phyloP scores from a whole-genome alignment of 2,329 filamentous ascomycete genomes.

The Fusarium euwallaceae region DNA sequence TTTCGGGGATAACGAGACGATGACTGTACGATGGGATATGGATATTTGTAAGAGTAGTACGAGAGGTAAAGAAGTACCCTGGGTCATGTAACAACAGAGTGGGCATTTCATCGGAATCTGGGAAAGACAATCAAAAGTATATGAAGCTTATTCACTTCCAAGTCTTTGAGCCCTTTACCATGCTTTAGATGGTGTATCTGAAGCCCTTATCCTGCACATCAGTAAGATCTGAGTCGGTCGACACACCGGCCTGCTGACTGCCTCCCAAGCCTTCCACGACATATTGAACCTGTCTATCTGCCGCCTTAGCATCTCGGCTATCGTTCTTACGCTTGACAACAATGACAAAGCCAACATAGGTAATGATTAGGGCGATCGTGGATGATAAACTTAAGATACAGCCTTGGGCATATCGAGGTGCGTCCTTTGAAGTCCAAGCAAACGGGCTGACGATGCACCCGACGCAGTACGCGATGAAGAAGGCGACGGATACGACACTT shows the following conservation, averaged over 20 bases:
- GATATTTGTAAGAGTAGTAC: background rate
- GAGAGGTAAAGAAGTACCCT: background rate
- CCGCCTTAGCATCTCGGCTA: background rate
- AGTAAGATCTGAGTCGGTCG: background rate
- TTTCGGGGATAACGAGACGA: background rate
- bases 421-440: slow-evolving; percentile 56
- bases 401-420: slow-evolving; percentile 60
- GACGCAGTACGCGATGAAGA: slow-evolving; percentile 64
- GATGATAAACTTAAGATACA: slow-evolving; percentile 52
- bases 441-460: slow-evolving; percentile 54
- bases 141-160: background rate
- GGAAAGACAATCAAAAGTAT: background rate
- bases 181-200: background rate
- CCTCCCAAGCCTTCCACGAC: background rate
- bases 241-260: background rate
- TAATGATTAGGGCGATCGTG: background rate
- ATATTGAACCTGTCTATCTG: background rate
- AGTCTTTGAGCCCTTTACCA: background rate
- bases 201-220: background rate
- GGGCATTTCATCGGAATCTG: background rate
- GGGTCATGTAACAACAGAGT: background rate
- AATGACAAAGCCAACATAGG: background rate
- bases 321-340: background rate
- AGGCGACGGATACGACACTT: slow-evolving; percentile 60
- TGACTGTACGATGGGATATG: background rate